Evolutionary conservation across 495 filamentous ascomycete genomes (phyloP).

Genomic region (Lasiosphaeria hispida): DNA sequence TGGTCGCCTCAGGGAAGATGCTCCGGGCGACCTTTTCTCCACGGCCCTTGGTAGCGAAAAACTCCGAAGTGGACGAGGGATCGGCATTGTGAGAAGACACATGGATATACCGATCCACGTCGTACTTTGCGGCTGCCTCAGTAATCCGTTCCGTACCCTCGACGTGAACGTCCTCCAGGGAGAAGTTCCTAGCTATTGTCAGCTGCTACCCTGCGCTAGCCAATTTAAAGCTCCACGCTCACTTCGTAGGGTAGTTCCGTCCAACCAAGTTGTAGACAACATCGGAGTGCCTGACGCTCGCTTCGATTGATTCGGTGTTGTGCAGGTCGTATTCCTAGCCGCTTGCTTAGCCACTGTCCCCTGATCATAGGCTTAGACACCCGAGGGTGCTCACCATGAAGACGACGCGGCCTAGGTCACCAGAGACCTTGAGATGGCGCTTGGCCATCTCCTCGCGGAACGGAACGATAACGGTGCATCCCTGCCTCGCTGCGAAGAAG

Average conservation of each 20-base stretch:
- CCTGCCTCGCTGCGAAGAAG: conserved; percentile 65
- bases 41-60: conserved; percentile 83
- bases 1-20: conserved; percentile 97
- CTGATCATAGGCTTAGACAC: not conserved
- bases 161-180: conserved; percentile 86
- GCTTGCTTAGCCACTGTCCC: conserved; percentile 20
- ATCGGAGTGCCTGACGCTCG: conserved; percentile 93
- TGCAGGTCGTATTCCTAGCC: conserved; percentile 86
- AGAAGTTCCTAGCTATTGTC: conserved; percentile 73
- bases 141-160: conserved; percentile 93
- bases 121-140: conserved; percentile 96
- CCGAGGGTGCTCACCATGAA: conserved; percentile 62
- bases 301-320: conserved; percentile 95
- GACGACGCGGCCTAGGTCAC: conserved; percentile 84
- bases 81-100: conserved; percentile 93
- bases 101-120: conserved; percentile 95
- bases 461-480: conserved; percentile 90
- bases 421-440: conserved; percentile 90
- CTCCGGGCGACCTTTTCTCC: conserved; percentile 80
- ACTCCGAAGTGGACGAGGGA: conserved; percentile 76
- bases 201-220: conserved; percentile 17
- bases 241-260: conserved; percentile 95
- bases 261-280: conserved; percentile 96
- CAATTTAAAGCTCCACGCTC: conserved; percentile 28
- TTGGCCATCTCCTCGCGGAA: conserved; percentile 98